A percentile compares a stretch with the other conserved stretches of the same genome.
Evolutionary conservation across 306 rosid genomes (phyloP).

Genomic region (Quercus aquifolioides): DNA sequence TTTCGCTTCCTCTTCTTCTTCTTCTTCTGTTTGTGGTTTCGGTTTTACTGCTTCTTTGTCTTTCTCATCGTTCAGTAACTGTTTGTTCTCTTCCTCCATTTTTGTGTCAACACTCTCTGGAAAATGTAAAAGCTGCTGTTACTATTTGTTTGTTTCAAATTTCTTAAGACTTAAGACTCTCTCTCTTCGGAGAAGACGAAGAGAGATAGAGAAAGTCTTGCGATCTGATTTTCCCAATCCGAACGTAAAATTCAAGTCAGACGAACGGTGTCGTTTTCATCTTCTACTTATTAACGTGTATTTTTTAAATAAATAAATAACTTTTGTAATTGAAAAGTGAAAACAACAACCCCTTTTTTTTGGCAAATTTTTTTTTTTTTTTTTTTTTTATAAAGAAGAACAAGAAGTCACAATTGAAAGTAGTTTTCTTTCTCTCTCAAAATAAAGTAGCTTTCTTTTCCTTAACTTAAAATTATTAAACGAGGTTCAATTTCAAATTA

Average conservation of each 20-base stretch:
- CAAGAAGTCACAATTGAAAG: no score
- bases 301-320: no score
- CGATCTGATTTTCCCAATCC: neutral
- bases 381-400: no score
- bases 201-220: neutral
- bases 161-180: neutral
- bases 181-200: no score
- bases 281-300: no score
- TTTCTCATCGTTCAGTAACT: constrained; percentile 42
- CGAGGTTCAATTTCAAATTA: no score
- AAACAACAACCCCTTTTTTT: no score
- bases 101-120: neutral
- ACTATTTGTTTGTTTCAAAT: neutral
- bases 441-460: no score
- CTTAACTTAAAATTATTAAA: no score
- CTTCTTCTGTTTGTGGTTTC: constrained; percentile 16
- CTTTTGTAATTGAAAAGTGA: no score
- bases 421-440: no score
- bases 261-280: neutral
- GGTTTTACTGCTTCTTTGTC: constrained; percentile 7
- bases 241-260: neutral
- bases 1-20: neutral
- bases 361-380: no score
- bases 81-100: constrained; percentile 54
- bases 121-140: neutral